Base-by-base conservation (phyloP, 306 rosid genomes). In the Fragaria vesca region DNA sequence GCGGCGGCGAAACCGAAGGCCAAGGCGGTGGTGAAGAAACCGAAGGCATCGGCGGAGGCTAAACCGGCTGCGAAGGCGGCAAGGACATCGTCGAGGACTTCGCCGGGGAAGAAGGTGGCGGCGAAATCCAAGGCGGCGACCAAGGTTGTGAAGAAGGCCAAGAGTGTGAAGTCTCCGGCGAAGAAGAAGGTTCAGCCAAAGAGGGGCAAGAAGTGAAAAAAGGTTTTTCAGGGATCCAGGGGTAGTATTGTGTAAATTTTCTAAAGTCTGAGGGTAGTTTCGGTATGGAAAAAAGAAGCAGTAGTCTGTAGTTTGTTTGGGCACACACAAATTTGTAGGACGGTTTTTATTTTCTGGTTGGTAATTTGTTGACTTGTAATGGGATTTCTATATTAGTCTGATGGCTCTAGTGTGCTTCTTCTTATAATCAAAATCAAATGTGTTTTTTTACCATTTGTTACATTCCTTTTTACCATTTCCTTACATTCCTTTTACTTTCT, bases 71-170 rank as follows among this genome's bases (percentile, higher is more conserved):
- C 70, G 0, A 88, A 88, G 82, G 86, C 81, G 12, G 9, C 87
- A 18, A 81, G 85, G 63, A 84, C 92, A 4, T 87, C 92, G 20
- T 78, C 87, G 20, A 85, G 86, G 72, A 75, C 87, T 2, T 51
- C 88, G 0, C 93, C 91, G 1, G 91, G 87, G 17, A 87, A 74
- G 83, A 88, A 76, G 66, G 84, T 62, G 12, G 76, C 61, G 8
- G 43, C 72, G 66, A 50, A 79, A 7, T 13, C 81, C 0, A 81
- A 77, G 67, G 52, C 69, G 2, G 72, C 75, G 0, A 61, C 67
- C 4, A 86, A 85, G 76, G 13, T 34, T 2, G 69, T 73, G 58
- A 76, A 47, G 86, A 83, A 79, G 81, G 67, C 73, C 6, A 79
- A 72, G 79, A 76, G 73, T 20, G 87, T 80, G 26, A 76, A 79